Conservation (phyloP, 2,329 filamentous ascomycete species). For the Cryoendolithus antarcticus region DNA sequence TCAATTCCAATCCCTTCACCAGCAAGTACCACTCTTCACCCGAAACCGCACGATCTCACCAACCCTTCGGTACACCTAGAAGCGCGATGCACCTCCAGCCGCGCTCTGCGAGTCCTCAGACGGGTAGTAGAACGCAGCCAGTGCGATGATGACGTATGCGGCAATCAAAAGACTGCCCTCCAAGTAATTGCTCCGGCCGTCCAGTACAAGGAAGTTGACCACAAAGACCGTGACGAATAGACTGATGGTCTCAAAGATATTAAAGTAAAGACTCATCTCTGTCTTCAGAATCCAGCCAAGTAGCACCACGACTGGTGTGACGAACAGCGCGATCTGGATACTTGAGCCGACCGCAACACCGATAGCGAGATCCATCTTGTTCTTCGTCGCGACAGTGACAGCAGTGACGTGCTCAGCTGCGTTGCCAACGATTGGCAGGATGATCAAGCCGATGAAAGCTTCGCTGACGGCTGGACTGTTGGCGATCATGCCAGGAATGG, state of each 20-base stretch:
- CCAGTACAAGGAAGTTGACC: slow-evolving; percentile 74
- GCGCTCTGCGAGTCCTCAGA: slow-evolving; percentile 27
- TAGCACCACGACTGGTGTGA: slow-evolving; percentile 64
- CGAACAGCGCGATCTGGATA: slow-evolving; percentile 69
- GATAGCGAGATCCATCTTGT: slow-evolving; percentile 76
- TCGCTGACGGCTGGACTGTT: slow-evolving; percentile 45
- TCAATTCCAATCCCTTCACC: no score
- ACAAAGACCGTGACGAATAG: slow-evolving; percentile 74
- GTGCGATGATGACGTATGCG: slow-evolving; percentile 66
- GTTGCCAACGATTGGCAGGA: slow-evolving; percentile 73
- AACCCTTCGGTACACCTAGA: no score
- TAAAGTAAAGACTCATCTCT: slow-evolving; percentile 54
- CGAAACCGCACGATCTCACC: no score
- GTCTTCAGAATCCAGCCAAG: slow-evolving; percentile 68
- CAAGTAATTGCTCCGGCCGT: slow-evolving; percentile 72
- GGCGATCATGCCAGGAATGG: slow-evolving; percentile 56
- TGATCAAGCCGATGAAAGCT: slow-evolving; percentile 68
- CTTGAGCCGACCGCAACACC: slow-evolving; percentile 68
- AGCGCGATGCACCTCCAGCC: slow-evolving; percentile 26
- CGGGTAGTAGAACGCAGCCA: slow-evolving; percentile 39
- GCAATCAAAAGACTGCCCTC: slow-evolving; percentile 67
- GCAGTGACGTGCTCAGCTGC: slow-evolving; percentile 73
- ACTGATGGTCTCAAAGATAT: slow-evolving; percentile 52
- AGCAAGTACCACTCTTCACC: no score
- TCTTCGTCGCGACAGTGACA: slow-evolving; percentile 67